Conservation (phyloP, 148 eudicot species). For the Dianthus caryophyllus region DNA sequence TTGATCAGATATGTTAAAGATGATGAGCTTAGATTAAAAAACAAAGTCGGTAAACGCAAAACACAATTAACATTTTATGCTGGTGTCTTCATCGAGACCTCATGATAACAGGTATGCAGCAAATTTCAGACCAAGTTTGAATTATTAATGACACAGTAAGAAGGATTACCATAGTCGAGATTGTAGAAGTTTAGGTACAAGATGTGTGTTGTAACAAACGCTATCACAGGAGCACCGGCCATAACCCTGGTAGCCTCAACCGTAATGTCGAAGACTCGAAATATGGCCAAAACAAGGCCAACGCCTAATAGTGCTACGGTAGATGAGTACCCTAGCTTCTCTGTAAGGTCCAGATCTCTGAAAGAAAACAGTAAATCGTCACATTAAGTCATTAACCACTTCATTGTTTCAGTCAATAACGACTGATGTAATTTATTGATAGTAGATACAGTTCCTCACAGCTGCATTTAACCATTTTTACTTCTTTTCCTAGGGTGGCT, state of each 20-base stretch:
- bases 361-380: neutral
- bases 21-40: no score
- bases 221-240: constrained; percentile 74
- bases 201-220: constrained; percentile 70
- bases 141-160: constrained; percentile 5
- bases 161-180: constrained; percentile 58
- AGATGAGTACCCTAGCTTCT: constrained; percentile 77
- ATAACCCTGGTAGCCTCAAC: constrained; percentile 72
- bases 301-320: constrained; percentile 69
- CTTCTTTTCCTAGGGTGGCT: no score
- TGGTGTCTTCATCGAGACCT: no score
- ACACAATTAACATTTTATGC: no score
- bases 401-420: no score
- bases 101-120: neutral
- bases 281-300: constrained; percentile 59
- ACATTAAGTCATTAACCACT: no score
- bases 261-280: constrained; percentile 58
- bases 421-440: no score
- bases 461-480: no score
- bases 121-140: neutral
- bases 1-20: no score
- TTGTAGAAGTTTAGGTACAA: constrained; percentile 67
- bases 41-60: no score
- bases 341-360: constrained; percentile 72
- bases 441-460: no score